phyloP scores from a whole-genome alignment of 2,329 filamentous ascomycete species.

The Didymella arachidicola region DNA sequence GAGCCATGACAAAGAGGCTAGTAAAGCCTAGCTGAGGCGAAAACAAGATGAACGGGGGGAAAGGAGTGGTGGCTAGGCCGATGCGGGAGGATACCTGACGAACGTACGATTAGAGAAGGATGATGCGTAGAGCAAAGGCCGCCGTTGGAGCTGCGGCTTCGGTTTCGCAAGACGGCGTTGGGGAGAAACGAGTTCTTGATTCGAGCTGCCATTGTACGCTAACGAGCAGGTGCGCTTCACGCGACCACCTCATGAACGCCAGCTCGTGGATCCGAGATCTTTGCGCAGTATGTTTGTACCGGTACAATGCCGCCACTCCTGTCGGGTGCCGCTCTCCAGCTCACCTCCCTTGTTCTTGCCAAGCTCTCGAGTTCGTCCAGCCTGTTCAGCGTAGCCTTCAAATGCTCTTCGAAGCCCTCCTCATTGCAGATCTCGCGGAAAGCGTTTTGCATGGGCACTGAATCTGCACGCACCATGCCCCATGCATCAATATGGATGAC shows the following conservation, averaged over 20 bases:
- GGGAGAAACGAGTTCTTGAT: neutral
- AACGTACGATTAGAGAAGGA: neutral
- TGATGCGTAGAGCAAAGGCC: neutral
- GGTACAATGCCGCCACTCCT: slow-evolving; percentile 43
- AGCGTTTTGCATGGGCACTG: slow-evolving; percentile 93
- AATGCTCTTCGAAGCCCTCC: slow-evolving; percentile 79
- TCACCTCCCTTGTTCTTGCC: slow-evolving; percentile 87
- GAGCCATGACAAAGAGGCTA: neutral
- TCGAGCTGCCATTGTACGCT: neutral
- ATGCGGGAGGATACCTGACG: neutral
- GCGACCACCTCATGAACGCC: slow-evolving; percentile 2
- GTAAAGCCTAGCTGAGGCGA: neutral
- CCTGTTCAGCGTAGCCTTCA: slow-evolving; percentile 81
- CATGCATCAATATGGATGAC: slow-evolving; percentile 91
- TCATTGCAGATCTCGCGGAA: slow-evolving; percentile 81
- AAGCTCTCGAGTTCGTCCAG: slow-evolving; percentile 92
- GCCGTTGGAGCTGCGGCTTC: neutral
- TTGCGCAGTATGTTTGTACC: slow-evolving; percentile 40
- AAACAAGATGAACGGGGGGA: neutral
- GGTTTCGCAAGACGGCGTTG: neutral
- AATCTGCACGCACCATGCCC: slow-evolving; percentile 88
- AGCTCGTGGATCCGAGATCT: slow-evolving; percentile 24
- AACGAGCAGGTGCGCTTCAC: neutral
- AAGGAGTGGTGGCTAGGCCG: neutral
- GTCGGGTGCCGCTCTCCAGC: slow-evolving; percentile 74